phyloP scores from a whole-genome alignment of 129 eudicot genomes.

The Flaveria robusta region DNA sequence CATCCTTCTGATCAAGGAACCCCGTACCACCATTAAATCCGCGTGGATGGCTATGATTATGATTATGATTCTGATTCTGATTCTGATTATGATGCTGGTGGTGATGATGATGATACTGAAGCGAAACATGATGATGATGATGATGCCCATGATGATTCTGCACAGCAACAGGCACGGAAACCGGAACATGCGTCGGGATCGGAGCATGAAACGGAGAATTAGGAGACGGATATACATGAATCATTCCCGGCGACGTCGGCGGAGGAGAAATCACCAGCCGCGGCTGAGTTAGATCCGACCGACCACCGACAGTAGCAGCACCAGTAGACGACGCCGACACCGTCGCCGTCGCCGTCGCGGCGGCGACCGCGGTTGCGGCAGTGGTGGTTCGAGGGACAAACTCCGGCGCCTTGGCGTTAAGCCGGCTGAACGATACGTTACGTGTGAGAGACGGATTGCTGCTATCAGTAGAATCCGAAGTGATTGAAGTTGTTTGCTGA shows the following conservation, averaged over 20 bases:
- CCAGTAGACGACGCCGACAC: not conserved
- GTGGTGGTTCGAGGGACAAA: slow-evolving; percentile 57
- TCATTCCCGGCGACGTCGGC: slow-evolving; percentile 38
- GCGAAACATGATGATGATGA: slow-evolving; percentile 33
- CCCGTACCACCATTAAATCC: slow-evolving; percentile 35
- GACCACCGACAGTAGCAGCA: not conserved
- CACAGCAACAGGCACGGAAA: slow-evolving; percentile 34
- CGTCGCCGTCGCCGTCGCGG: too few species aligned
- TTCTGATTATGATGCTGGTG: slow-evolving; percentile 31
- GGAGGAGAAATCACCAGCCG: slow-evolving; percentile 37
- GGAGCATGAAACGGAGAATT: slow-evolving; percentile 40
- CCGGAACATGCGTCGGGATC: slow-evolving; percentile 33
- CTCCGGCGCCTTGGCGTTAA: slow-evolving; percentile 85
- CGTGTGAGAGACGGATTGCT: slow-evolving; percentile 37
- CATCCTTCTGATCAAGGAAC: slow-evolving; percentile 32
- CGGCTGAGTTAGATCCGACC: slow-evolving; percentile 32
- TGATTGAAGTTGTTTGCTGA: slow-evolving; percentile 7
- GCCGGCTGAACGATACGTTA: slow-evolving; percentile 52
- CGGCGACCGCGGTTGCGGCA: too few species aligned
- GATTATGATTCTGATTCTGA: slow-evolving; percentile 19
- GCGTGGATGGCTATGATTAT: slow-evolving; percentile 24
- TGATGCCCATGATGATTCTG: slow-evolving; percentile 38
- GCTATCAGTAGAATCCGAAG: slow-evolving; percentile 24
- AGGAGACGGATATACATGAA: slow-evolving; percentile 48
- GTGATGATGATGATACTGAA: slow-evolving; percentile 30